Evolutionary conservation across 768 basidiomycete genomes (phyloP), one percentile per base, ranked within the genome.

Genomic region (Boletus coccyginus): DNA sequence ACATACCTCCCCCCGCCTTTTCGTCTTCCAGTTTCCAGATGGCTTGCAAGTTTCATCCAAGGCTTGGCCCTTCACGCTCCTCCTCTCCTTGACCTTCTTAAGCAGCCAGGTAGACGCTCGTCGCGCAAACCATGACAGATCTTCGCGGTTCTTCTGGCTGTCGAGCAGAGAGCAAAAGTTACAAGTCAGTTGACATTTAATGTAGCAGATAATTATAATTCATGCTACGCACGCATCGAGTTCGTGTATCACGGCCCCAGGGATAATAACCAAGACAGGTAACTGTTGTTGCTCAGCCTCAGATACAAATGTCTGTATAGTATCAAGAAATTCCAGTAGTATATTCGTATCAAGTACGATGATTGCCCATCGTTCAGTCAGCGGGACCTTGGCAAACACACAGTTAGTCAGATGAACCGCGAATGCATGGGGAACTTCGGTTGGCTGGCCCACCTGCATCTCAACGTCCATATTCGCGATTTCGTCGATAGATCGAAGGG

Each of bases 261-360:
- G 92, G 48, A 92, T 79, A 58, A 92, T 74, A 29, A 92, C 71
- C 49, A 82, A 57, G 42, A 87, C 73, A n/a, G 82, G 79, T n/a
- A 83, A 64, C 8, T 56, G 57, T 21, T 72, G 67, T 27, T 67
- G 73, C 63, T 86, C 84, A 36, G 84, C 74, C 66, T 88, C 86
- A 12, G 77, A 74, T 42, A 86, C 82, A 64, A 92, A 88, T 45
- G 79, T 77, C 57, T 81, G 77, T 57, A 92, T 70, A 39, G 82
- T 77, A 52, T 84, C 82, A 56, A 91, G 80, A 57, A 84, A 77
- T 65, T 85, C 82, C 62, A 90, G 70, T 29, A 94, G 74, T 58
- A 92, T 81, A 62, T 93, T 94, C 31, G 91, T 93, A 65, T 94
- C 91, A 33, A 91, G 66, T 16, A 93, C 81, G 49, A 92, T 63